Evolutionary conservation across 352 stramenopile species (phyloP).

Genomic region (Thraustochytrium sp.): DNA sequence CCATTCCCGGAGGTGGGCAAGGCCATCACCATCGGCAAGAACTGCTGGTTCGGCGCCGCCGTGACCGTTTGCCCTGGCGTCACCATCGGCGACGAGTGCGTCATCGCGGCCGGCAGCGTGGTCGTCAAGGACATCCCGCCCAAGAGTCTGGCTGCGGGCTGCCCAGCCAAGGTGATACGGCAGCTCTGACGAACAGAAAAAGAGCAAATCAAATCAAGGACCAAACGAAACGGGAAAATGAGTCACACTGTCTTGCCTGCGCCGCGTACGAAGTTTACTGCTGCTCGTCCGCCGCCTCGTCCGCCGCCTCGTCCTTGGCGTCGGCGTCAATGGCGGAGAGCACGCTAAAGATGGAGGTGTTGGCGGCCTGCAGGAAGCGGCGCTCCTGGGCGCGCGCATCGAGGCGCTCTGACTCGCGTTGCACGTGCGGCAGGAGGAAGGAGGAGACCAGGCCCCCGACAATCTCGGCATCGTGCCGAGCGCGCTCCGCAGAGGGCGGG

Average conservation of each 20-base stretch:
- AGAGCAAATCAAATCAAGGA: too few relatives aligned
- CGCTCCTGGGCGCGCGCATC: conserved; percentile 4
- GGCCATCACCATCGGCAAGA: conserved; percentile 65
- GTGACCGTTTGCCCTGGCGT: conserved; percentile 64
- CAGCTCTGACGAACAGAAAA: too few relatives aligned
- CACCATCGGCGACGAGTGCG: conserved; percentile 58
- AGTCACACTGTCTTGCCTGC: too few relatives aligned
- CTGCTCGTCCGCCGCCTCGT: background rate
- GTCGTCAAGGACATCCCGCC: conserved; percentile 68
- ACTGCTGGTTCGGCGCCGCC: conserved; percentile 73
- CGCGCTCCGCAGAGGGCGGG: background rate
- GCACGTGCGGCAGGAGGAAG: conserved; percentile 69
- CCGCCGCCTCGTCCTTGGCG: background rate
- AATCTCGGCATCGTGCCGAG: conserved; percentile 56
- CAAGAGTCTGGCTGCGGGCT: conserved; percentile 62
- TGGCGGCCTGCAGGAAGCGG: conserved; percentile 1
- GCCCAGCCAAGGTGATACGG: conserved; percentile 54
- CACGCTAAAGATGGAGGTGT: background rate
- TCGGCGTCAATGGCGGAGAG: background rate
- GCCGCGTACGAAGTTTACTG: too few relatives aligned
- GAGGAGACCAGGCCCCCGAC: conserved; percentile 70
- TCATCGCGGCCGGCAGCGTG: conserved; percentile 68
- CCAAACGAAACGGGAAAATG: too few relatives aligned
- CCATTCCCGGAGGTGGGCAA: conserved; percentile 57
- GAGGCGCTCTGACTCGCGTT: conserved; percentile 53